Percentiles rank a stretch among this genome's conserved stretches.
Evolutionary conservation across 768 basidiomycete genomes (phyloP).

Genomic region (Podaxis carcinomalis): DNA sequence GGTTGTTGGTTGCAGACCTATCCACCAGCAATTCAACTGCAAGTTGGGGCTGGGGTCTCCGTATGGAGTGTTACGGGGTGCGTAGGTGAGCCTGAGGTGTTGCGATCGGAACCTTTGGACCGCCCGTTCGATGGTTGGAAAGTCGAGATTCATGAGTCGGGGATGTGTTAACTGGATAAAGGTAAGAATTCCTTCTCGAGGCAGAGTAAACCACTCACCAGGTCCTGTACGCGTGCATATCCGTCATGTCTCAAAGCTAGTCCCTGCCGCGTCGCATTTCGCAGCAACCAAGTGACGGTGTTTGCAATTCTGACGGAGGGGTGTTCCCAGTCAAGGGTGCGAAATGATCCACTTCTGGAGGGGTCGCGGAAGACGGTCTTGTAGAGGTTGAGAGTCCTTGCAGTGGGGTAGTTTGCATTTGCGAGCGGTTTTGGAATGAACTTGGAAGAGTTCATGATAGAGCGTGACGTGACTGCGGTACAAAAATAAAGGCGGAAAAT

Average conservation of each 20-base stretch:
- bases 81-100: slow-evolving; percentile 41
- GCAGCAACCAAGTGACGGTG: slow-evolving; percentile 85
- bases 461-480: background rate
- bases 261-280: slow-evolving; percentile 76
- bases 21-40: slow-evolving; percentile 8
- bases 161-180: slow-evolving; percentile 12
- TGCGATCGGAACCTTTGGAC: slow-evolving; percentile 67
- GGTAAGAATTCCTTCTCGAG: background rate
- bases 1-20: background rate
- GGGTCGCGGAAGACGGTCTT: background rate
- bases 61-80: slow-evolving; percentile 5
- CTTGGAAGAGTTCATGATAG: background rate
- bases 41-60: background rate
- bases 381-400: background rate
- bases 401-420: slow-evolving; percentile 2
- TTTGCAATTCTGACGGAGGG: slow-evolving; percentile 75
- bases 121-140: slow-evolving; percentile 61
- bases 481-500: background rate
- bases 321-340: slow-evolving; percentile 61
- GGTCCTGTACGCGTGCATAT: slow-evolving; percentile 74
- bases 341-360: slow-evolving; percentile 32
- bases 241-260: slow-evolving; percentile 79
- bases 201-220: slow-evolving; percentile 49
- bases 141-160: slow-evolving; percentile 32
- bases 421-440: background rate